Percentiles rank a stretch among this genome's conserved stretches.
phyloP scores from a whole-genome alignment of 805 yeast genomes.

The Ogataea populi-albae region DNA sequence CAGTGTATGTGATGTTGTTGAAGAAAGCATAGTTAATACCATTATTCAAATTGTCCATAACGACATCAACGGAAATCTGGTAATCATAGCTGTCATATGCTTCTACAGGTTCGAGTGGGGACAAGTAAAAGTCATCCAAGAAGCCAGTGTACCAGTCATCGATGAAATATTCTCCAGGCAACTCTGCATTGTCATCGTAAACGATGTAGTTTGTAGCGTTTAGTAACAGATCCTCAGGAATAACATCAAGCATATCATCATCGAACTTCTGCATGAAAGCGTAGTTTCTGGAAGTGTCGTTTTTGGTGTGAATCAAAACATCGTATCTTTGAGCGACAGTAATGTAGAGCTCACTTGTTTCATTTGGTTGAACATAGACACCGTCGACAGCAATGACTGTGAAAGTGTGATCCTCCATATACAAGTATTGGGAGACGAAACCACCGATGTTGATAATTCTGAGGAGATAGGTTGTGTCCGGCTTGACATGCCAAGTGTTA shows the following conservation, averaged over 20 bases:
- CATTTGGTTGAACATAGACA: constrained; percentile 71
- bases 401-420: constrained; percentile 83
- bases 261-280: constrained; percentile 84
- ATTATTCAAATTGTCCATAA: constrained; percentile 78
- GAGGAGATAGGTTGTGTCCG: constrained; percentile 79
- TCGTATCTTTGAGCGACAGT: constrained; percentile 92
- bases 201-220: constrained; percentile 75
- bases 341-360: constrained; percentile 69
- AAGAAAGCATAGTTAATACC: constrained; percentile 97
- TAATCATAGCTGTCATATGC: constrained; percentile 66
- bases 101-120: constrained; percentile 57
- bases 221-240: constrained; percentile 61
- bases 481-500: constrained; percentile 74
- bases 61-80: constrained; percentile 65
- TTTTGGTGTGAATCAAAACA: constrained; percentile 71
- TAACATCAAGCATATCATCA: constrained; percentile 72
- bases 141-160: constrained; percentile 46
- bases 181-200: constrained; percentile 40
- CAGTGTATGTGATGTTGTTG: constrained; percentile 75
- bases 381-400: constrained; percentile 93
- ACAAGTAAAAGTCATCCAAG: constrained; percentile 76
- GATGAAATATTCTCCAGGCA: constrained; percentile 43
- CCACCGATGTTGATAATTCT: constrained; percentile 87
- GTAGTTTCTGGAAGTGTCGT: constrained; percentile 57
- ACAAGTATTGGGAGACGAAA: constrained; percentile 84